A percentile compares a stretch with the other conserved stretches of the same genome.
Conservation (phyloP, 768 basidiomycete genomes). For the Leccinum subgranulosum region DNA sequence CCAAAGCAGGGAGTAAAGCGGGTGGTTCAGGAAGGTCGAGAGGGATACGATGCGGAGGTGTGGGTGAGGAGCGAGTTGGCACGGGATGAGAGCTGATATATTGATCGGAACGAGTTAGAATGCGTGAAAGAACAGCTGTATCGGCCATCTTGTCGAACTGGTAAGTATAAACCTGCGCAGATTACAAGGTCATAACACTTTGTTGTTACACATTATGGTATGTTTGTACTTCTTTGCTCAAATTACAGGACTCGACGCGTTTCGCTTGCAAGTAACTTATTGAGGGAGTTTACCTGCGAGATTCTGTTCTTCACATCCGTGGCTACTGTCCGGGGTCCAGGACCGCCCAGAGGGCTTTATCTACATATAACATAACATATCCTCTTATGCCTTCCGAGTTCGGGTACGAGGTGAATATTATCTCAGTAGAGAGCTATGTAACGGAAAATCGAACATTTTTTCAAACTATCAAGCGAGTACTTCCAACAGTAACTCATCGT, state of each 20-base stretch:
- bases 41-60: neutral
- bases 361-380: neutral
- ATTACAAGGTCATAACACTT: too few relatives aligned
- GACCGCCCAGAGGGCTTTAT: too few relatives aligned
- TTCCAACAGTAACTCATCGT: too few relatives aligned
- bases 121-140: neutral
- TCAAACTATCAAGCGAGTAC: too few relatives aligned
- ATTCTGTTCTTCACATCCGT: too few relatives aligned
- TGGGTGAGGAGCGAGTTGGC: neutral
- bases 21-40: constrained; percentile 8
- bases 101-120: neutral
- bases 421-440: neutral
- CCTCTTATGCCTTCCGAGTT: neutral
- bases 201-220: neutral
- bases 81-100: neutral
- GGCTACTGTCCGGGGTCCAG: too few relatives aligned
- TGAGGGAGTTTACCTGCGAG: too few relatives aligned
- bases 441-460: neutral
- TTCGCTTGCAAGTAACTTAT: neutral
- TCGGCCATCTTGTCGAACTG: too few relatives aligned
- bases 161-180: too few relatives aligned
- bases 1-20: neutral
- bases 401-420: neutral
- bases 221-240: neutral
- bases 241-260: too few relatives aligned